Evolutionary conservation across 306 rosid species (phyloP).

Genomic region (Leucaena leucocephala): DNA sequence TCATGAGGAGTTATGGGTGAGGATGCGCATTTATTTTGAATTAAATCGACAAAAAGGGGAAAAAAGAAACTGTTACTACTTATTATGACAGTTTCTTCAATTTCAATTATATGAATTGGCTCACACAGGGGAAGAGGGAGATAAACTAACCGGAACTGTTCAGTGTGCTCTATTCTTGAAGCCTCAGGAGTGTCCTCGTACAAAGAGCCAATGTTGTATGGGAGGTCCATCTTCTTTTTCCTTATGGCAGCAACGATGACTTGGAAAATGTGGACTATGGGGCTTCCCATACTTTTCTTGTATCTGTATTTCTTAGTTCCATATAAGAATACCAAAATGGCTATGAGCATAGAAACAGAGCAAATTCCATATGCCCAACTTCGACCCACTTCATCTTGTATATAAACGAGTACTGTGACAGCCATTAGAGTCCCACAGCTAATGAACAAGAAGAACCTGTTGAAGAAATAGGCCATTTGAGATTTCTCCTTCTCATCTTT

Average conservation of each 20-base stretch:
- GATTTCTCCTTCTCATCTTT: slow-evolving; percentile 84
- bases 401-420: slow-evolving; percentile 80
- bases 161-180: slow-evolving; percentile 61
- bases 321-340: slow-evolving; percentile 54
- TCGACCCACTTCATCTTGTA: slow-evolving; percentile 84
- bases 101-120: neutral
- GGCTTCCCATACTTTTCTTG: slow-evolving; percentile 80
- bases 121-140: neutral
- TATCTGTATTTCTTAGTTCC: slow-evolving; percentile 72
- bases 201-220: slow-evolving; percentile 45
- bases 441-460: slow-evolving; percentile 76
- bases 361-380: slow-evolving; percentile 87
- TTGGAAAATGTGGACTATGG: slow-evolving; percentile 81
- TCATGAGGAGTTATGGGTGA: neutral
- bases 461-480: slow-evolving; percentile 81
- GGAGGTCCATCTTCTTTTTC: slow-evolving; percentile 68
- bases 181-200: slow-evolving; percentile 70
- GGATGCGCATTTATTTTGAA: neutral
- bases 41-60: neutral
- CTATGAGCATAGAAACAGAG: slow-evolving; percentile 59
- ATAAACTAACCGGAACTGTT: slow-evolving; percentile 63
- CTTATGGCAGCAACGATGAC: slow-evolving; percentile 63
- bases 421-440: slow-evolving; percentile 81
- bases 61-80: neutral
- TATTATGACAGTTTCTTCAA: neutral